A percentile compares a stretch with the other conserved stretches of the same genome.
These are phyloP conservation scores for Triadica sebifera DNA, from an alignment of 345 rosid species.

Conservation along the genomic window DNA sequence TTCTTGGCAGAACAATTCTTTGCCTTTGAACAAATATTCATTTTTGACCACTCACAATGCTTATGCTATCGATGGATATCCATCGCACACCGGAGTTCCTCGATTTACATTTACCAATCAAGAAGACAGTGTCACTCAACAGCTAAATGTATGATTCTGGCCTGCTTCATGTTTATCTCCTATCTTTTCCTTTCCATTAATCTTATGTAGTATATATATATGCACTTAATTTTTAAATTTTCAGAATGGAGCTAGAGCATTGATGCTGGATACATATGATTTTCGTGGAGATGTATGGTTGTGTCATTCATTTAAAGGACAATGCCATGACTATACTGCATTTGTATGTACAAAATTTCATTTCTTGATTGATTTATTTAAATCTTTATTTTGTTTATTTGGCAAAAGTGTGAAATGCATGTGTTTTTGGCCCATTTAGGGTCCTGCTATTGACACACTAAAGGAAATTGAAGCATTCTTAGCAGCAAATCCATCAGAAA, in stretches of 20 bases:
- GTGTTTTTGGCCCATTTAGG: conserved; percentile 24
- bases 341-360: conserved; percentile 37
- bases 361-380: neutral
- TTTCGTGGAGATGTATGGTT: conserved; percentile 63
- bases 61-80: conserved; percentile 53
- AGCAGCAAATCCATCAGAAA: conserved; percentile 50
- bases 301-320: conserved; percentile 61
- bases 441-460: conserved; percentile 53
- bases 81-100: conserved; percentile 48
- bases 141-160: conserved; percentile 50
- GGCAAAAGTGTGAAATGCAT: neutral
- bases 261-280: conserved; percentile 73
- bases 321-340: conserved; percentile 59
- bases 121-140: conserved; percentile 60
- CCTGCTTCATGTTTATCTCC: neutral
- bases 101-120: conserved; percentile 55
- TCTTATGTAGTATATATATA: neutral
- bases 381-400: neutral
- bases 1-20: conserved; percentile 49
- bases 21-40: conserved; percentile 70
- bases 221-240: neutral
- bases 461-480: conserved; percentile 63
- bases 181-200: neutral
- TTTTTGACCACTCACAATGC: conserved; percentile 71
- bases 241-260: conserved; percentile 64